Conservation (phyloP, 1,139 yeast species). For the Diutina pseudorugosa region DNA sequence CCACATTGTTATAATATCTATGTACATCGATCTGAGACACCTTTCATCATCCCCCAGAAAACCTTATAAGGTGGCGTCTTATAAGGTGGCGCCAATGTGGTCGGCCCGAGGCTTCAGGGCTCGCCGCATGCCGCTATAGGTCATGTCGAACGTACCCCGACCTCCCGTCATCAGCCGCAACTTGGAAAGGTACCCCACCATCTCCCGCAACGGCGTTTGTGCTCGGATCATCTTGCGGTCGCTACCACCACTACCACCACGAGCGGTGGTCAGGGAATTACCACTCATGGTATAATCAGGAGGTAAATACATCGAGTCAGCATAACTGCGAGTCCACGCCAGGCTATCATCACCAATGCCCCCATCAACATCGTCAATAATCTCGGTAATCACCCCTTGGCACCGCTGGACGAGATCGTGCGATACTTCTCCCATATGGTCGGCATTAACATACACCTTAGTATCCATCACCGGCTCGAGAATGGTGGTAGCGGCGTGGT, state of each 20-base stretch:
- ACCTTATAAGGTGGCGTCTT: not conserved
- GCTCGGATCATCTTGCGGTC: conserved; percentile 51
- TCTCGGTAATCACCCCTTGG: conserved; percentile 56
- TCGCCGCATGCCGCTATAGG: conserved; percentile 59
- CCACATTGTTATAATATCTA: not conserved
- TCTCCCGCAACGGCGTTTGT: conserved; percentile 72
- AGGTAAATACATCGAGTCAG: conserved; percentile 45
- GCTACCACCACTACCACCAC: not conserved
- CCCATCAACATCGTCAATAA: conserved; percentile 48
- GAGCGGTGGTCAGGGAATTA: too few relatives aligned
- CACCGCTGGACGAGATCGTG: conserved; percentile 62
- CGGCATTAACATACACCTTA: conserved; percentile 54
- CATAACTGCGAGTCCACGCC: conserved; percentile 37
- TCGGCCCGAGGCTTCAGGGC: conserved; percentile 15
- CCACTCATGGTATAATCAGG: conserved; percentile 35
- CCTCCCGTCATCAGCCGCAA: conserved; percentile 85
- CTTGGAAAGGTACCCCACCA: conserved; percentile 78
- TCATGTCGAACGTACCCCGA: conserved; percentile 74
- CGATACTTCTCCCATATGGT: conserved; percentile 69
- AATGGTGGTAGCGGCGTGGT: conserved; percentile 27
- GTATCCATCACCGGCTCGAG: conserved; percentile 86
- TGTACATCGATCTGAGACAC: not conserved
- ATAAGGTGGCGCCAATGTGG: not conserved
- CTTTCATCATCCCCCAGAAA: too few relatives aligned
- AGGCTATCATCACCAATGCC: conserved; percentile 26